Conservation (phyloP, 495 filamentous ascomycete genomes). For the Cenococcum geophilum region DNA sequence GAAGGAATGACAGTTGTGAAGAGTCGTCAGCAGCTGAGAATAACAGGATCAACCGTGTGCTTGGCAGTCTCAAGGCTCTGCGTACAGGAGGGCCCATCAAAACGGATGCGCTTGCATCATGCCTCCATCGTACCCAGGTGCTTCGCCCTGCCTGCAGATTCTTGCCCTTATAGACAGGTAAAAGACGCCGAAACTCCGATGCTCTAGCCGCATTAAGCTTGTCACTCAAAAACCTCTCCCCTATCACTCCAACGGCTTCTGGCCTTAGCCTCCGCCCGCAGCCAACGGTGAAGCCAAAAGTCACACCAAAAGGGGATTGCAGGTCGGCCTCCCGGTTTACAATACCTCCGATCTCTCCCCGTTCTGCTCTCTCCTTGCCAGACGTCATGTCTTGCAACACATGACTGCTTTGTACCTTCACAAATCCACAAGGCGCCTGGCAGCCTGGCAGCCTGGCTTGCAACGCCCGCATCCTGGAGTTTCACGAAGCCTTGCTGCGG, state of each 20-base stretch:
- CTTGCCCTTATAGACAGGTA: neutral
- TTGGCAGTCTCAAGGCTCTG: neutral
- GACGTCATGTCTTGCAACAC: too few relatives aligned
- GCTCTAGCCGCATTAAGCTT: neutral
- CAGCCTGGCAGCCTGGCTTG: too few relatives aligned
- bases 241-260: neutral
- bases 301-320: neutral
- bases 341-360: neutral
- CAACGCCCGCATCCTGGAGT: too few relatives aligned
- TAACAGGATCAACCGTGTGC: conserved; percentile 1
- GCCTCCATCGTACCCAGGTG: neutral
- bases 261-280: neutral
- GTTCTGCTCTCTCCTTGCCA: neutral
- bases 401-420: too few relatives aligned
- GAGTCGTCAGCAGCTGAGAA: neutral
- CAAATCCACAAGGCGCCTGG: too few relatives aligned
- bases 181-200: too few relatives aligned
- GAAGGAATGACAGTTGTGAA: neutral
- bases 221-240: neutral
- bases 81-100: too few relatives aligned
- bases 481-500: too few relatives aligned
- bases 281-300: neutral
- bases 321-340: neutral
- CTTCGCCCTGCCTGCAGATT: neutral
- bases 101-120: neutral